Base-by-base conservation (phyloP, 805 yeast species). In the Schwanniomyces pseudopolymorphus region DNA sequence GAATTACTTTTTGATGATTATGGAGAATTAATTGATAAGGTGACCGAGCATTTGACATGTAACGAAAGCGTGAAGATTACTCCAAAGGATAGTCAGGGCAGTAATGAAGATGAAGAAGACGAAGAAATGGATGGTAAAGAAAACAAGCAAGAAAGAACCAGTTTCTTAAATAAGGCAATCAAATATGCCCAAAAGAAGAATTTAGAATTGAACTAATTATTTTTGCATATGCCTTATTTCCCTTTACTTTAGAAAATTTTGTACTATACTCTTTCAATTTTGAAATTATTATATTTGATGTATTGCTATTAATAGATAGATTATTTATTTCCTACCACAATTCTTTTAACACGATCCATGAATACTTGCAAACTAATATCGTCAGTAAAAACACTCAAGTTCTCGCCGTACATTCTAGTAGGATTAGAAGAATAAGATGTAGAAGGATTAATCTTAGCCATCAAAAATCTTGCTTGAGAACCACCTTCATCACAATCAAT, bases 401-500 rank as follows among this genome's bases (percentile, higher is more conserved):
- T 66, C 20, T 56, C 61, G 5, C 59, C 63, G 50, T 61, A 56
- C 54, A 59, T 40, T 42, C 66, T 67, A 45, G 57, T 63, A 11
- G 72, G 72, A 42, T 70, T 53, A 26, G 78, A 70, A 6, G 65
- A 57, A 59, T 83, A 81, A 39, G 76, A 75, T 2, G 83, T 81
- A 3, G 86, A 76, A 11, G 89, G 89, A 62, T 84, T 84, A 55
- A 84, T 69, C 63, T 83, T 83, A 2, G 88, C 84, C 74, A 80
- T 80, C 46, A 84, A 69, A 60, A 84, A 84, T 63, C 89, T 74
- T 0, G 89, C 88, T 58, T 84, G 89, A 0, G 88, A 83, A 3
- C 88, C 89, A 45, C 88, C 88, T 60, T 83, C 88, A 55, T 84
- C 87, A 21, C 87, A 81, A 58, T 84, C 88, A 44, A 84, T 81